These are phyloP conservation scores for Alternaria viburni DNA, from an alignment of 2,329 filamentous ascomycete genomes.

Conservation along the genomic window DNA sequence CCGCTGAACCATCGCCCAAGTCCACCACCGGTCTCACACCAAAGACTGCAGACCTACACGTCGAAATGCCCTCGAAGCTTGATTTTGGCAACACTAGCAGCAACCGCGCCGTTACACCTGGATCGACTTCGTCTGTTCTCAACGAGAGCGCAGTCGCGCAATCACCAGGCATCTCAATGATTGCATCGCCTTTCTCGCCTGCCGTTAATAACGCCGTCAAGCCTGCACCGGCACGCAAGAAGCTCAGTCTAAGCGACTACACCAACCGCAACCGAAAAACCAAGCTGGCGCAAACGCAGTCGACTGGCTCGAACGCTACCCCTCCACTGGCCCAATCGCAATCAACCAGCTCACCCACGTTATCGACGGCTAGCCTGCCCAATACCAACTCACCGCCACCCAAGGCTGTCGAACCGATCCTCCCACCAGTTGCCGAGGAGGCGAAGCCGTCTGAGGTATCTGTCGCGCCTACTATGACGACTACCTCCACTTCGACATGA, in stretches of 20 bases:
- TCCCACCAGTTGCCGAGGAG: conserved; percentile 39
- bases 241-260: conserved; percentile 60
- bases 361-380: conserved; percentile 40
- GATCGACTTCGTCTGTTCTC: conserved; percentile 25
- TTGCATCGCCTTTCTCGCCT: conserved; percentile 44
- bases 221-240: conserved; percentile 54
- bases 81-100: conserved; percentile 27
- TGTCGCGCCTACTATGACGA: conserved; percentile 12
- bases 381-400: conserved; percentile 36
- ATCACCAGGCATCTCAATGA: conserved; percentile 32
- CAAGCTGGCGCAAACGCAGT: conserved; percentile 42
- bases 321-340: conserved; percentile 32
- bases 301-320: conserved; percentile 28
- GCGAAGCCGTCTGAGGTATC: conserved; percentile 20
- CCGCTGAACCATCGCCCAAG: conserved; percentile 20
- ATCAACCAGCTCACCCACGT: conserved; percentile 40
- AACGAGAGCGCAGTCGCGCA: conserved; percentile 33
- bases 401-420: conserved; percentile 31
- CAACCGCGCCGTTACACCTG: conserved; percentile 31
- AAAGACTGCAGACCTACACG: conserved; percentile 31
- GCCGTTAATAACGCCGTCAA: conserved; percentile 52
- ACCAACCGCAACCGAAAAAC: conserved; percentile 54
- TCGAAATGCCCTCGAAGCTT: conserved; percentile 40
- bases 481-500: conserved; percentile 32
- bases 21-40: conserved; percentile 13